These are phyloP conservation scores for Aspergillus luchuensis DNA, from an alignment of 2,329 filamentous ascomycete genomes.

Conservation along the genomic window DNA sequence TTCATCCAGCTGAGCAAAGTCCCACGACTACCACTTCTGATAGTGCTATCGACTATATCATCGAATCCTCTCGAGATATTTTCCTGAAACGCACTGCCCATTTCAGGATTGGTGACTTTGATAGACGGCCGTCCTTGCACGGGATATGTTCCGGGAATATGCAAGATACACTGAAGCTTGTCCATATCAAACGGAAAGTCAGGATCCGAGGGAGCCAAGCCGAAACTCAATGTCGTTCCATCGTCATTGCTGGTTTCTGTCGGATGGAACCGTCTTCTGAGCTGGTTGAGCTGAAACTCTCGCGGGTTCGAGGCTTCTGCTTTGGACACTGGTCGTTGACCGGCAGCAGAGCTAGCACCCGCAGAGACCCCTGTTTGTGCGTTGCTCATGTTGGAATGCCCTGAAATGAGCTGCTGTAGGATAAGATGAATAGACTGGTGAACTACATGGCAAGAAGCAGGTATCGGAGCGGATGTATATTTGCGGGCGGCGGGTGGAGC, in stretches of 20 bases:
- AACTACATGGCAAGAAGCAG: not conserved
- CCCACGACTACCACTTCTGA: constrained; percentile 42
- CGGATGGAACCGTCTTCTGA: constrained; percentile 66
- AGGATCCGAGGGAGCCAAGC: constrained; percentile 72
- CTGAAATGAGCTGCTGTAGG: not conserved
- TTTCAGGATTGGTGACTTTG: constrained; percentile 67
- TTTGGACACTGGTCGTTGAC: constrained; percentile 66
- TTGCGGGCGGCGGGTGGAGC: constrained; percentile 4
- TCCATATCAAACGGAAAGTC: constrained; percentile 80
- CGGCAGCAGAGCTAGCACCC: constrained; percentile 39
- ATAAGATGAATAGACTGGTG: not conserved
- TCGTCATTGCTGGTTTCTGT: constrained; percentile 50
- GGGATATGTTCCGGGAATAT: constrained; percentile 67
- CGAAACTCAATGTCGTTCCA: constrained; percentile 63
- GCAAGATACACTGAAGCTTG: constrained; percentile 67
- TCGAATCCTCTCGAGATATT: constrained; percentile 78
- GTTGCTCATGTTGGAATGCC: not conserved
- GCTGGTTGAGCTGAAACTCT: constrained; percentile 72
- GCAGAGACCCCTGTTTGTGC: constrained; percentile 29
- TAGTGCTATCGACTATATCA: constrained; percentile 58
- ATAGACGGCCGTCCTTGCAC: constrained; percentile 56
- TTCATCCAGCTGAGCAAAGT: constrained; percentile 70
- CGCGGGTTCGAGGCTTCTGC: constrained; percentile 68
- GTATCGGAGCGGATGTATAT: not conserved
- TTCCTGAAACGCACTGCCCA: constrained; percentile 70